Evolutionary conservation across 768 basidiomycete genomes (phyloP).

Genomic region (Paxillus rubicundulus): DNA sequence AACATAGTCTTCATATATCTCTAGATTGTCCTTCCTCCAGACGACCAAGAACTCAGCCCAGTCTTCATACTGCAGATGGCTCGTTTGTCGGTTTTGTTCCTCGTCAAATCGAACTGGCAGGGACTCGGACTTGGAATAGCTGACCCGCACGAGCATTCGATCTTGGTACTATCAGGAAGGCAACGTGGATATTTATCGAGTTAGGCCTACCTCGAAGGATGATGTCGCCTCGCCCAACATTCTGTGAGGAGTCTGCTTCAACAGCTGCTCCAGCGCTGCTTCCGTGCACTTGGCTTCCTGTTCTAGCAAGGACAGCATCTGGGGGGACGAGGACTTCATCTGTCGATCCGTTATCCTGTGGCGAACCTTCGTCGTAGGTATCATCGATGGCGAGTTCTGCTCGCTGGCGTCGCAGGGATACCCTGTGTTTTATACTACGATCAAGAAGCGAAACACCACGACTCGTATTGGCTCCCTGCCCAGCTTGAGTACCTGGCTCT

Average conservation of each 20-base stretch:
- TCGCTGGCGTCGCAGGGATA: slow-evolving; percentile 14
- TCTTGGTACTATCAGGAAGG: slow-evolving; percentile 47
- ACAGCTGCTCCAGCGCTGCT: slow-evolving; percentile 64
- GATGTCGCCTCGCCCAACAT: slow-evolving; percentile 46
- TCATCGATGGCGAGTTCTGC: slow-evolving; percentile 26
- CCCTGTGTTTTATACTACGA: slow-evolving; percentile 8
- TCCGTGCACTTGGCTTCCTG: slow-evolving; percentile 50
- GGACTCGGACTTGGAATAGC: slow-evolving; percentile 55
- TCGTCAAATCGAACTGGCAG: slow-evolving; percentile 62
- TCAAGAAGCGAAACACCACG: slow-evolving; percentile 15
- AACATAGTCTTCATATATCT: slow-evolving; percentile 86
- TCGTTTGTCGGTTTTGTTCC: slow-evolving; percentile 58
- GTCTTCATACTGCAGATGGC: slow-evolving; percentile 58
- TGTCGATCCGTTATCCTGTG: slow-evolving; percentile 2
- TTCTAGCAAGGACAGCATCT: slow-evolving; percentile 61
- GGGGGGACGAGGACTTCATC: slow-evolving; percentile 51
- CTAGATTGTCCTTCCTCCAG: slow-evolving; percentile 75
- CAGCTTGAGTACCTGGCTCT: slow-evolving; percentile 4
- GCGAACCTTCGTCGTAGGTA: background rate
- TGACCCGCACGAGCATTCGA: slow-evolving; percentile 83
- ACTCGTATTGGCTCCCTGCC: slow-evolving; percentile 6
- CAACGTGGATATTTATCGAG: background rate
- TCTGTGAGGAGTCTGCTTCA: slow-evolving; percentile 18
- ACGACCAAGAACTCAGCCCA: slow-evolving; percentile 85
- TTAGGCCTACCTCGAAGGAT: slow-evolving; percentile 66